phyloP scores from a whole-genome alignment of 768 basidiomycete species.

The Leccinum fibrillosum region DNA sequence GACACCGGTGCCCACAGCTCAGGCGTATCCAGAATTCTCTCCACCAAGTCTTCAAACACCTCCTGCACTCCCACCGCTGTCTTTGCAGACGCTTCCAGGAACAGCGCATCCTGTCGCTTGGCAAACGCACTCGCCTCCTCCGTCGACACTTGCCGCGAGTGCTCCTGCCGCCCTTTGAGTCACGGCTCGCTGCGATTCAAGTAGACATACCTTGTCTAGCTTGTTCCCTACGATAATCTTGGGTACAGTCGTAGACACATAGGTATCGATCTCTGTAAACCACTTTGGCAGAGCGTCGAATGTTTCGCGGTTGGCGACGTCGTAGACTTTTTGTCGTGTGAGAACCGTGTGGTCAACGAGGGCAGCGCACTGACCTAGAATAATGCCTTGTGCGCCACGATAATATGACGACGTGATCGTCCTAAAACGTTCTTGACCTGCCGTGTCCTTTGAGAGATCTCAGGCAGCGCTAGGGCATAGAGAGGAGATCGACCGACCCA shows the following conservation, averaged over 20 bases:
- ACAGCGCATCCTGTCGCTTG: conserved; percentile 73
- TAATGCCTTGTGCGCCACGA: conserved; percentile 81
- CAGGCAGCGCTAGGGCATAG: background rate
- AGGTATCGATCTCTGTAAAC: conserved; percentile 92
- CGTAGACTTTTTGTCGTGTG: conserved; percentile 65
- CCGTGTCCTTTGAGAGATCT: conserved; percentile 64
- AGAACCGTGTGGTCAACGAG: background rate
- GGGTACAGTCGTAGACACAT: conserved; percentile 79
- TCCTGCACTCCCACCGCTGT: conserved; percentile 80
- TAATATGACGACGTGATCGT: conserved; percentile 97
- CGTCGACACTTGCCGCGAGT: conserved; percentile 81
- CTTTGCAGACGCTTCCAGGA: conserved; percentile 93
- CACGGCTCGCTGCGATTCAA: too few species aligned
- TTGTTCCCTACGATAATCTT: conserved; percentile 97
- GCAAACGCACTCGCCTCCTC: conserved; percentile 82
- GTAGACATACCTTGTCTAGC: conserved; percentile 73
- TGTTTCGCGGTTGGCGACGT: conserved; percentile 87
- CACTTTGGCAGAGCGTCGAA: conserved; percentile 94
- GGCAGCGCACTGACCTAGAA: conserved; percentile 48
- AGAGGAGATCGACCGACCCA: conserved; percentile 64
- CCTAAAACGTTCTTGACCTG: conserved; percentile 94
- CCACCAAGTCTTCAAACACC: conserved; percentile 74
- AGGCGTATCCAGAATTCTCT: conserved; percentile 78
- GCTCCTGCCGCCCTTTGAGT: conserved; percentile 54
- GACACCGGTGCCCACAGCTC: conserved; percentile 63